Percentiles rank a stretch among this genome's conserved stretches.
Conservation (phyloP, 2,329 filamentous ascomycete genomes). For the Neoascochyta sp. region DNA sequence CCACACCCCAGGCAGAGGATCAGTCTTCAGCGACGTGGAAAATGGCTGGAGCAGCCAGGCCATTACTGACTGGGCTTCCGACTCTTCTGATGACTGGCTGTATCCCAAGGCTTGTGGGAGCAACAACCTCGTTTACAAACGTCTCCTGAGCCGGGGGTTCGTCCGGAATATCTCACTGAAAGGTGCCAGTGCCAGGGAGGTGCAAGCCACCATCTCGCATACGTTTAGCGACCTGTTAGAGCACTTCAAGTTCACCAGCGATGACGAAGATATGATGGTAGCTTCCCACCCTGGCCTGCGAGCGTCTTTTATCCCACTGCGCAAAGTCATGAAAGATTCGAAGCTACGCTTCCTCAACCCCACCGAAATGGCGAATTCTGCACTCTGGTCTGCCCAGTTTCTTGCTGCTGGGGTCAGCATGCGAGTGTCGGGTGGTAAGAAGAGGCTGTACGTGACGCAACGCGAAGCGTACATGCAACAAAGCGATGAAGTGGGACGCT, state of each 20-base stretch:
- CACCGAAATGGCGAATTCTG: slow-evolving; percentile 69
- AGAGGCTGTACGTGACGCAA: slow-evolving; percentile 72
- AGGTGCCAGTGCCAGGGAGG: slow-evolving; percentile 63
- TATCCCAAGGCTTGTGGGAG: slow-evolving; percentile 65
- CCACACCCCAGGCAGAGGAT: slow-evolving; percentile 9
- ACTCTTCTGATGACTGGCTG: slow-evolving; percentile 55
- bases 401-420: slow-evolving; percentile 68
- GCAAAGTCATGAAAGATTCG: slow-evolving; percentile 71
- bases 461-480: slow-evolving; percentile 71
- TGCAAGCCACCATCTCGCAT: slow-evolving; percentile 59
- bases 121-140: slow-evolving; percentile 61
- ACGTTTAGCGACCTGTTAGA: slow-evolving; percentile 58
- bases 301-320: slow-evolving; percentile 69
- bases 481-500: slow-evolving; percentile 43
- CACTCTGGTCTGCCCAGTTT: slow-evolving; percentile 68
- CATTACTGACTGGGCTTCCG: slow-evolving; percentile 49
- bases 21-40: slow-evolving; percentile 32
- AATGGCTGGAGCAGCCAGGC: slow-evolving; percentile 49
- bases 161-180: slow-evolving; percentile 61
- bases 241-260: slow-evolving; percentile 25
- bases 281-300: slow-evolving; percentile 53
- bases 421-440: slow-evolving; percentile 58
- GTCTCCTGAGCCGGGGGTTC: slow-evolving; percentile 71
- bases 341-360: slow-evolving; percentile 67
- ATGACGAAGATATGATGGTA: slow-evolving; percentile 26